Evolutionary conservation across 768 basidiomycete species (phyloP), one percentile per base, ranked within the genome.

Genomic region (Lentinula detonsa): DNA sequence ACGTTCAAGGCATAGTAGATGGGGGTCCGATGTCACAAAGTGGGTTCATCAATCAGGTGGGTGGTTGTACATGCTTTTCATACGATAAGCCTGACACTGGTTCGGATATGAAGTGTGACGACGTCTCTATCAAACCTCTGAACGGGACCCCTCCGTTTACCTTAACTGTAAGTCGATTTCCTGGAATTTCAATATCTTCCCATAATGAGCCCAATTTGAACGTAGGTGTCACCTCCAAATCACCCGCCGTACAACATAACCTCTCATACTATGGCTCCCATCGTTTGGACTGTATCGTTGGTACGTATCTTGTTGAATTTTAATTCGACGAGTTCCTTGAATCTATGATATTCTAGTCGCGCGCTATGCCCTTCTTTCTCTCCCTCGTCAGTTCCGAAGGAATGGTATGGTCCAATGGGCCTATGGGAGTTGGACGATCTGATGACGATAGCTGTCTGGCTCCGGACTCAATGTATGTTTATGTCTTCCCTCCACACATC

Each of bases 161-260:
- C 0, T 65, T 83, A 9, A 82, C 79, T 42, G 82, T 82, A 59
- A 57, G 73, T 63, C 3, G 34, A 57, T 56, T 16, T 43, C 35
- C 16, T 46, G 40, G 3, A 35, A 16, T 21, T 21, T 21, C 21
- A 21, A 21, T 15, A 23, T 11, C 43, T n/a, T 21, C 0, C 18
- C 8, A 40, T 33, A 46, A 34, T 39, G 13, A 9, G 31, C 16
- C 2, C 7, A 42, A 46, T 15, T 35, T 48, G 0, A 11, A 18
- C 1, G 2, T 35, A 83, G 82, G 71, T 84, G 7, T 77, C 80
- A 1, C 82, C 83, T 6, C 73, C 80, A 1, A 69, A 78, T 6
- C 81, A 82, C 66, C 81, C 83, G 0, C 81, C 82, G 5, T 76
- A 73, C 59, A 83, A 82, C 65, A 75, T 84, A 62, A 81, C 80